Evolutionary conservation across 345 rosid genomes (phyloP).

Genomic region (Eucalyptus viminalis): DNA sequence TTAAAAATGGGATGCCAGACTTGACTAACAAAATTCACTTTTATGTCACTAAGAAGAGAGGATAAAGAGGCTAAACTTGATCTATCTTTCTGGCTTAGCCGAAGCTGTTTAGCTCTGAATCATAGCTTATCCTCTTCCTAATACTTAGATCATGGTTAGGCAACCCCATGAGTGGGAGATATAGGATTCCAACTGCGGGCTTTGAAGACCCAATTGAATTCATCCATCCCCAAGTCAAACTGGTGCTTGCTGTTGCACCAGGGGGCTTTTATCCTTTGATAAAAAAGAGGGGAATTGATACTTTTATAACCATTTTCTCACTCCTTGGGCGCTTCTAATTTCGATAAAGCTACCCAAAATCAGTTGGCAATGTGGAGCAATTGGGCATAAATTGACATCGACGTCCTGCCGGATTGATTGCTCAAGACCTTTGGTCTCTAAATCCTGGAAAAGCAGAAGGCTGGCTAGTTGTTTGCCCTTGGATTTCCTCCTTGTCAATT

Average conservation of each 20-base stretch:
- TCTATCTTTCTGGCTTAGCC: neutral
- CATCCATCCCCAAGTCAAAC: neutral
- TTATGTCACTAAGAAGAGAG: neutral
- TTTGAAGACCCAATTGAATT: neutral
- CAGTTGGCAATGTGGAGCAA: neutral
- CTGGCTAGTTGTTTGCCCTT: neutral
- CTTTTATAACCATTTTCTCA: neutral
- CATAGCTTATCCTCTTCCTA: neutral
- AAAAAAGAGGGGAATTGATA: neutral
- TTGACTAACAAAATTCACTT: neutral
- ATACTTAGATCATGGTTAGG: neutral
- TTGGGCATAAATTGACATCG: neutral
- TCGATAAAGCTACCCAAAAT: neutral
- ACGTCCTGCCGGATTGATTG: neutral
- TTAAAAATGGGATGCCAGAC: neutral
- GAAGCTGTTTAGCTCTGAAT: neutral
- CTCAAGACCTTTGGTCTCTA: neutral
- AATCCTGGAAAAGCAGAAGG: neutral
- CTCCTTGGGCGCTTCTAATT: neutral
- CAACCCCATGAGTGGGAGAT: neutral
- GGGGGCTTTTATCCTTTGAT: neutral
- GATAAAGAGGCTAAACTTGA: neutral
- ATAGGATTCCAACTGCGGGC: neutral
- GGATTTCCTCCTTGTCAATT: neutral
- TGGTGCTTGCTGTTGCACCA: neutral